These are phyloP conservation scores for Pogostemon cablin DNA, from an alignment of 257 asterid genomes.

Conservation along the genomic window DNA sequence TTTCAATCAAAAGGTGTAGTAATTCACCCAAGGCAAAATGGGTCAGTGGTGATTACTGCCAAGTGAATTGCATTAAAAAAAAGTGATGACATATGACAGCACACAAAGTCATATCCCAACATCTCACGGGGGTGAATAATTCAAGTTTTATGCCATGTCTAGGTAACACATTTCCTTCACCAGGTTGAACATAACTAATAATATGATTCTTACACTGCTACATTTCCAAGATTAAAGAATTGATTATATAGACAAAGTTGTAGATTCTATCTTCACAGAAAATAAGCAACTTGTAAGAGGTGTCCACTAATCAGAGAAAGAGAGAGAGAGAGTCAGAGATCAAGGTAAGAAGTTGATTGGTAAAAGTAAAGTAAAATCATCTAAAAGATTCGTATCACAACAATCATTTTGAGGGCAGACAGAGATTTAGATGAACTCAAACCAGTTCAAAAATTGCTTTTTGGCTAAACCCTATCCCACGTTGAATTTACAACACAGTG, in stretches of 20 bases:
- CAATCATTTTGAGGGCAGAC: not conserved
- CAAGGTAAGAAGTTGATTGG: not conserved
- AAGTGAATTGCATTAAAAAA: not conserved
- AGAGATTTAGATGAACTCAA: not conserved
- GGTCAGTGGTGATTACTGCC: not conserved
- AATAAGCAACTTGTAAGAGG: not conserved
- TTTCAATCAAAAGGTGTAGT: not conserved
- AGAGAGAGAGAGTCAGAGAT: slow-evolving; percentile 15
- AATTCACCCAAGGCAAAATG: not conserved
- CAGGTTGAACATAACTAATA: not conserved
- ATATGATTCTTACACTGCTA: not conserved
- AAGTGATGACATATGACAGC: not conserved
- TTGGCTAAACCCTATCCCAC: not conserved
- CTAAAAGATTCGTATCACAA: not conserved
- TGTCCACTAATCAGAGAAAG: not conserved
- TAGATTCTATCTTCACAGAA: not conserved
- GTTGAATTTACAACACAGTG: not conserved
- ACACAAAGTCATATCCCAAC: not conserved
- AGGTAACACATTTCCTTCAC: not conserved
- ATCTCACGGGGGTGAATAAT: not conserved
- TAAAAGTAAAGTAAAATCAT: not conserved
- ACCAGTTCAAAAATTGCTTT: not conserved
- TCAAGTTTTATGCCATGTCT: slow-evolving; percentile 4
- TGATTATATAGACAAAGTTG: not conserved
- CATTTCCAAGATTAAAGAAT: not conserved